Base-by-base conservation (phyloP, 345 rosid species). In the Salix caprea region DNA sequence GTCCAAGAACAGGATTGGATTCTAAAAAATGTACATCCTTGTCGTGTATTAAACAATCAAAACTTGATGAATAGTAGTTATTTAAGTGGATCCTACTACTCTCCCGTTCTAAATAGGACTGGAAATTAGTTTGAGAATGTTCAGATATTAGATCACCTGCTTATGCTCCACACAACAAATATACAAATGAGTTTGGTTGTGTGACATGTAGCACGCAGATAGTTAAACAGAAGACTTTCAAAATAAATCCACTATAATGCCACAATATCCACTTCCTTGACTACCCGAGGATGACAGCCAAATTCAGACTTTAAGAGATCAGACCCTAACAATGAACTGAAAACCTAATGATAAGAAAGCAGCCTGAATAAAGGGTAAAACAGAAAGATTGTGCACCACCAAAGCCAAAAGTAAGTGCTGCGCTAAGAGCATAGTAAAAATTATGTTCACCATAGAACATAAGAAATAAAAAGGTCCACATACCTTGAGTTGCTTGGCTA, bases 401-500 rank as follows among this genome's bases (percentile, higher is more conserved):
- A 10, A 21, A 56, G 61, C 5, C 24, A 15, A 28, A 58, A n/a
- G 6, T 39, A 77, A 44, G n/a, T 36, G 66, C 54, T 16, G 37
- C 10, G 16, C 14, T n/a, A 26, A 54, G 26, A 26, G 32, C 60
- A 46, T 23, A 34, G 9, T 6, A 37, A 39, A 24, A 19, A 40
- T 8, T 15, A 13, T 69, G 13, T 67, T 44, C 52, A 26, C 11
- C n/a, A 74, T n/a, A 69, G 21, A 18, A 28, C 26, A 70, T 69
- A 11, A 7, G 68, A 26, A 21, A 65, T 46, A 60, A 6, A 37
- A 54, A 23, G 6, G 18, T 14, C 67, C 54, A 42, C 67, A 40
- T 84, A 89, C 97, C 93, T 91, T 92, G 44, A 92, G 95, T 85
- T 92, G 97, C 86, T 88, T 92, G 67, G 97, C 95, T 64, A 92